Base-by-base conservation (phyloP, 495 filamentous ascomycete species). In the Neurospora hispaniola region DNA sequence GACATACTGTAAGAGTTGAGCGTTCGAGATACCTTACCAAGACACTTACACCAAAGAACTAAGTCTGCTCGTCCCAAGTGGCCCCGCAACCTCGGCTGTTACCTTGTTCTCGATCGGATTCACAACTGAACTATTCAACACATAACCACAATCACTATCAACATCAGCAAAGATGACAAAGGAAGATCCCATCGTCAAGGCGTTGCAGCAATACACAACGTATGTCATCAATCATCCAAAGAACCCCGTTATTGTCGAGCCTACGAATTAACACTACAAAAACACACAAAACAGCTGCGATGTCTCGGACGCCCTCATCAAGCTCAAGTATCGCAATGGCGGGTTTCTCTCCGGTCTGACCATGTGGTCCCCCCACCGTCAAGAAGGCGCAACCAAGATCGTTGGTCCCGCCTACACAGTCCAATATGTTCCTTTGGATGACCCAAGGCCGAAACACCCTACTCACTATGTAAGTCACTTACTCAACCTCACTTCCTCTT, bases 401-500 rank as follows among this genome's bases (percentile, higher is more conserved):
- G 80, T 89, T 43, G 88, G 88, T 1, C 88, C 85, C 10, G 88
- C 86, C 18, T 88, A 88, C 70, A 89, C 86, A 1, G 87, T 90
- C 18, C 82, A 85, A 74, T 88, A 87, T 68, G 85, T 84, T 10
- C 82, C 80, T 0, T 79, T 84, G 41, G 78, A 80, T 31, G 83
- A 88, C 69, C 79, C 78, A n/a, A 80, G 79, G 44, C 84, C 86
- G 0, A 86, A 85, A 69, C 74, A 81, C 35, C 74, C 80, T 3
- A 81, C 79, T 1, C 85, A 88, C 68, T 88, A 88, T 72, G 86
- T 89, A 70, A 27, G 83, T 74, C 39, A 8, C 39, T 39, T 5
- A 39, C 5, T 39, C 69, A 41, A 41, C 40, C 40, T 41, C 39
- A 40, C 39, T 38, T 40, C 10, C 39, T 10, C 10, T 40, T 40